phyloP scores from a whole-genome alignment of 2,329 filamentous ascomycete species.

The Orbilia oligospora region DNA sequence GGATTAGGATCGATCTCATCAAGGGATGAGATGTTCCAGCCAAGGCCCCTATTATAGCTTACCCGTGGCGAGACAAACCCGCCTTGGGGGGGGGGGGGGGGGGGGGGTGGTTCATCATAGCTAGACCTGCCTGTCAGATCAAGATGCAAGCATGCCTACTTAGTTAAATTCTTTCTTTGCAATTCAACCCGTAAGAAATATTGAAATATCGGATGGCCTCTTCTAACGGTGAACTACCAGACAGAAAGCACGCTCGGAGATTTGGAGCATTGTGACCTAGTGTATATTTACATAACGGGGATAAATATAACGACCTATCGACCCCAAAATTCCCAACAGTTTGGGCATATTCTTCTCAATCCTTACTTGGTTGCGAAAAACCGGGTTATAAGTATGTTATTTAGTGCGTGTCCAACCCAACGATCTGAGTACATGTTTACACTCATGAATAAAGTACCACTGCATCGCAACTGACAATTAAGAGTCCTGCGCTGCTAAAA shows the following conservation, averaged over 20 bases:
- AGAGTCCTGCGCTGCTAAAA: too few species aligned
- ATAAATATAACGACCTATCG: neutral
- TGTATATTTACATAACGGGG: neutral
- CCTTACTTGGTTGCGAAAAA: neutral
- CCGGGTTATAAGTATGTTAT: neutral
- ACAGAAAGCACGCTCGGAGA: too few species aligned
- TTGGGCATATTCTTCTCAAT: neutral
- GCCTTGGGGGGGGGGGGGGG: too few species aligned
- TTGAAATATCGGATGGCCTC: neutral
- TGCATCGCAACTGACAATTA: too few species aligned
- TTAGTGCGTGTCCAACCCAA: neutral
- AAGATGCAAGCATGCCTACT: neutral
- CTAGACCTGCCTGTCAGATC: neutral
- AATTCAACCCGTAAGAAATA: neutral
- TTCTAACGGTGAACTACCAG: neutral
- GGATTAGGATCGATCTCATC: neutral
- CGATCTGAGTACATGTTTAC: too few species aligned
- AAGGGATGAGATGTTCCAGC: conserved; percentile 11
- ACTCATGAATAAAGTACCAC: too few species aligned
- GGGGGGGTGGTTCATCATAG: neutral
- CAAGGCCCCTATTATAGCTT: conserved; percentile 12
- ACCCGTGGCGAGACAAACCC: conserved; percentile 16
- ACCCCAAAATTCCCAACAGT: neutral
- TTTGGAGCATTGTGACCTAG: neutral
- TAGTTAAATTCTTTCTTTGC: neutral